These are phyloP conservation scores for Cladophialophora chaetospira DNA, from an alignment of 2,329 filamentous ascomycete genomes.

Conservation along the genomic window DNA sequence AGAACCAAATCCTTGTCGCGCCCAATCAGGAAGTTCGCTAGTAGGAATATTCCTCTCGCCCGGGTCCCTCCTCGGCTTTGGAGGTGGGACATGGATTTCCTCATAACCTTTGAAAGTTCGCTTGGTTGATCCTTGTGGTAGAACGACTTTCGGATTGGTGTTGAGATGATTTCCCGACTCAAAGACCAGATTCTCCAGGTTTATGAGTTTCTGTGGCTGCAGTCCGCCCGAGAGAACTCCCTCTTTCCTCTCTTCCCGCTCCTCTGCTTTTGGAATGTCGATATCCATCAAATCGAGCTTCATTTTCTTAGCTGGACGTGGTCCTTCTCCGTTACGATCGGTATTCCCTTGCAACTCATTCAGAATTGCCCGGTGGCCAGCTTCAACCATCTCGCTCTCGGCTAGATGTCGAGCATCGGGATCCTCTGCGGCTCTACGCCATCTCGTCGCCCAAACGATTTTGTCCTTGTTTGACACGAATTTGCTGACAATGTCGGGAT, in stretches of 20 bases:
- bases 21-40: slow-evolving; percentile 89
- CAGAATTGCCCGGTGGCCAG: slow-evolving; percentile 81
- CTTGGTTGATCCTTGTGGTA: slow-evolving; percentile 94
- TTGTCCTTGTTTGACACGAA: slow-evolving; percentile 90
- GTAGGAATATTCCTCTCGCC: slow-evolving; percentile 81
- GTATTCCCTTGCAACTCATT: slow-evolving; percentile 80
- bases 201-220: slow-evolving; percentile 83
- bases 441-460: slow-evolving; percentile 90
- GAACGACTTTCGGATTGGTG: slow-evolving; percentile 95
- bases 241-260: slow-evolving; percentile 59
- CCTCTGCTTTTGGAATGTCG: slow-evolving; percentile 66
- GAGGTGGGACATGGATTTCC: slow-evolving; percentile 93
- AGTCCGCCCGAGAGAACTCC: slow-evolving; percentile 77
- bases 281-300: slow-evolving; percentile 86
- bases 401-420: slow-evolving; percentile 71
- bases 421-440: slow-evolving; percentile 79
- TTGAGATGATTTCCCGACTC: slow-evolving; percentile 98
- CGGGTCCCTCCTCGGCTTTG: slow-evolving; percentile 81
- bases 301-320: slow-evolving; percentile 74
- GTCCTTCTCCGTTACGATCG: slow-evolving; percentile 55
- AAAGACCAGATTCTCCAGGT: slow-evolving; percentile 93
- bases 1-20: slow-evolving; percentile 78
- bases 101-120: slow-evolving; percentile 97
- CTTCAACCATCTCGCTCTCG: slow-evolving; percentile 87
- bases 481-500: slow-evolving; percentile 88